Conservation (phyloP, 345 rosid genomes). For the Salix viminalis region DNA sequence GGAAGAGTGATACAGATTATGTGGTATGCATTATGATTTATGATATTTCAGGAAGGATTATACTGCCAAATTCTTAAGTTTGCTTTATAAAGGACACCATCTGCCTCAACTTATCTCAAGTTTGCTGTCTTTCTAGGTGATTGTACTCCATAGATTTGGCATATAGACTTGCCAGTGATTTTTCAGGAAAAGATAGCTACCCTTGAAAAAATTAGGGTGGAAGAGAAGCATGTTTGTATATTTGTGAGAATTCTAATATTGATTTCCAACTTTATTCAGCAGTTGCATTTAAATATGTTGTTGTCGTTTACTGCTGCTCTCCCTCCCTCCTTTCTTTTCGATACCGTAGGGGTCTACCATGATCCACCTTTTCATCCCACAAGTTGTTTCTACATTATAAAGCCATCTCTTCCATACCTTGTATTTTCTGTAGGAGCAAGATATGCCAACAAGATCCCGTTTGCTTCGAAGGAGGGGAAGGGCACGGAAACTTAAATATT, state of each 20-base stretch:
- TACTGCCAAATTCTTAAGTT: background rate
- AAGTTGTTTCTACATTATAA: slow-evolving; percentile 5
- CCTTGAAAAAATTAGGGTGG: background rate
- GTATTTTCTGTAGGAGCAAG: slow-evolving; percentile 58
- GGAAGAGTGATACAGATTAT: slow-evolving; percentile 53
- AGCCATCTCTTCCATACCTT: slow-evolving; percentile 10
- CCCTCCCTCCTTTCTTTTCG: background rate
- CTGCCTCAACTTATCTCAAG: background rate
- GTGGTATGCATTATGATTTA: slow-evolving; percentile 36
- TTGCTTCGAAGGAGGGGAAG: slow-evolving; percentile 64
- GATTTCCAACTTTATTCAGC: background rate
- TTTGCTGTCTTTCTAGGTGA: background rate
- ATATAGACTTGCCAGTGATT: background rate
- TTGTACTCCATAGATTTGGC: background rate
- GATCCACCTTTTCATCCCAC: background rate
- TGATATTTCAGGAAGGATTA: slow-evolving; percentile 4
- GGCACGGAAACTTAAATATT: slow-evolving; percentile 83
- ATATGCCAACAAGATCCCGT: slow-evolving; percentile 49
- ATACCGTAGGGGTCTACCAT: background rate
- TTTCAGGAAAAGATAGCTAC: background rate
- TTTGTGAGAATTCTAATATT: background rate
- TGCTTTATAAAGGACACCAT: background rate
- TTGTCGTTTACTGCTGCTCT: background rate
- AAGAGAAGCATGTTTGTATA: background rate
- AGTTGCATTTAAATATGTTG: background rate